These are phyloP conservation scores for Phytophthora ramorum DNA, from an alignment of 352 stramenopile species.

Conservation along the genomic window DNA sequence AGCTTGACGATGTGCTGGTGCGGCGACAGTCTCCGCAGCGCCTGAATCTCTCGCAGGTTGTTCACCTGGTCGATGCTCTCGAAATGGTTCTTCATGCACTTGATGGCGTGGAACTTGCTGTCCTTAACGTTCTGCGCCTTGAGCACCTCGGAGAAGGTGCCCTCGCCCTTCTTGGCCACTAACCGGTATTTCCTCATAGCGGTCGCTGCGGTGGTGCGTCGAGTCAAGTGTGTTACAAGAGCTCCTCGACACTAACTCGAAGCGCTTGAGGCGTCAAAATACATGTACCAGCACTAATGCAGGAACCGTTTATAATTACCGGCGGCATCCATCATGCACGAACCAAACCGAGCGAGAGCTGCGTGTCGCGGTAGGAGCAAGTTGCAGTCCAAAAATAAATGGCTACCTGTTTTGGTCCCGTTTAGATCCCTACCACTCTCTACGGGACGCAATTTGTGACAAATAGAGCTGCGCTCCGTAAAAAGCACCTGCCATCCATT, in stretches of 20 bases:
- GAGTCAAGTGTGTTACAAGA: neutral
- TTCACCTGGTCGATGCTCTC: conserved; percentile 97
- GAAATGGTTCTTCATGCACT: conserved; percentile 98
- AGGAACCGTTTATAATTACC: conserved; percentile 21
- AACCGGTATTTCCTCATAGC: conserved; percentile 94
- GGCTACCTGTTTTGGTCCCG: neutral
- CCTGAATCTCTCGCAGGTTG: conserved; percentile 96
- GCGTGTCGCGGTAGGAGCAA: neutral
- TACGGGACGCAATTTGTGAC: neutral
- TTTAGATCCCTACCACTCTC: neutral
- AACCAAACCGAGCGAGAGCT: too few species aligned
- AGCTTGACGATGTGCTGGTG: conserved; percentile 96
- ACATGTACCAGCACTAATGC: neutral
- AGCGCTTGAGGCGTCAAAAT: neutral
- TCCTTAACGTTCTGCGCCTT: conserved; percentile 95
- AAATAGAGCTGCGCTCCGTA: neutral
- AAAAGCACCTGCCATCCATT: neutral
- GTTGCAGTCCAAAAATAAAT: conserved; percentile 2
- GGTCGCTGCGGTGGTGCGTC: neutral
- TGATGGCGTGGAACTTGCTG: conserved; percentile 96
- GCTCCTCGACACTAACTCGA: neutral
- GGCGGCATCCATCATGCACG: neutral
- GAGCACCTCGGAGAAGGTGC: conserved; percentile 95
- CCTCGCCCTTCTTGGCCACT: conserved; percentile 95
- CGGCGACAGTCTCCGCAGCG: conserved; percentile 91